A percentile compares a stretch with the other conserved stretches of the same genome.
Conservation (phyloP, 2,329 filamentous ascomycete species). For the Pezicula rhizophila region DNA sequence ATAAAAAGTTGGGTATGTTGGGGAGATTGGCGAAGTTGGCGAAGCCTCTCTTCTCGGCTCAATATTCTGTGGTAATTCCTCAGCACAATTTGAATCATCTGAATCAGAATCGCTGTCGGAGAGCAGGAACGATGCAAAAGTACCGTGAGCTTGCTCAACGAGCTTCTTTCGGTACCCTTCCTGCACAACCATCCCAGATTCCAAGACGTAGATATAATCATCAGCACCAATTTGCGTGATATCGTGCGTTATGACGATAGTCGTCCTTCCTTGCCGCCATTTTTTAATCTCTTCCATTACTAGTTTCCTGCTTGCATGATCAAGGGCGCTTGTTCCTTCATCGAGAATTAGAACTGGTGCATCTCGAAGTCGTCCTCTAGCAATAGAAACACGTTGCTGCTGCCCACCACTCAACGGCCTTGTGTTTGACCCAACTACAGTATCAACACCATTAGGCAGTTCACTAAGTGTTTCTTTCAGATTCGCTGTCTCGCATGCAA, state of each 20-base stretch:
- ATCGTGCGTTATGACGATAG: conserved; percentile 90
- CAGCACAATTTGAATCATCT: not conserved
- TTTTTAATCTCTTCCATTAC: conserved; percentile 70
- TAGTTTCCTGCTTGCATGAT: conserved; percentile 60
- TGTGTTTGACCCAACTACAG: conserved; percentile 63
- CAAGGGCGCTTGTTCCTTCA: conserved; percentile 81
- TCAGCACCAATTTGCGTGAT: conserved; percentile 64
- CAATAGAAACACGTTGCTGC: conserved; percentile 73
- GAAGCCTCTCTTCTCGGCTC: conserved; percentile 5
- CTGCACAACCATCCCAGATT: conserved; percentile 61
- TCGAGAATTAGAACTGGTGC: conserved; percentile 79
- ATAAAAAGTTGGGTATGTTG: conserved; percentile 1
- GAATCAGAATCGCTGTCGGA: conserved; percentile 2
- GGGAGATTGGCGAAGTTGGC: conserved; percentile 1
- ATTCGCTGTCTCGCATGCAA: conserved; percentile 60
- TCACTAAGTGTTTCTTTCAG: conserved; percentile 60
- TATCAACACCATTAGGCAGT: conserved; percentile 67
- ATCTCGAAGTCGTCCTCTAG: conserved; percentile 70
- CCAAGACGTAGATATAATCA: conserved; percentile 78
- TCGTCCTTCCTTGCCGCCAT: conserved; percentile 79
- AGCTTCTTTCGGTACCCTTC: conserved; percentile 59
- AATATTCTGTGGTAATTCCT: not conserved
- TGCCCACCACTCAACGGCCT: conserved; percentile 77
- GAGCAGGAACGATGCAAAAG: conserved; percentile 40
- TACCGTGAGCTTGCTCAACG: conserved; percentile 34